A percentile compares a stretch with the other conserved stretches of the same genome.
Evolutionary conservation across 352 stramenopile species (phyloP).

Genomic region (Globisporangium alternatum): DNA sequence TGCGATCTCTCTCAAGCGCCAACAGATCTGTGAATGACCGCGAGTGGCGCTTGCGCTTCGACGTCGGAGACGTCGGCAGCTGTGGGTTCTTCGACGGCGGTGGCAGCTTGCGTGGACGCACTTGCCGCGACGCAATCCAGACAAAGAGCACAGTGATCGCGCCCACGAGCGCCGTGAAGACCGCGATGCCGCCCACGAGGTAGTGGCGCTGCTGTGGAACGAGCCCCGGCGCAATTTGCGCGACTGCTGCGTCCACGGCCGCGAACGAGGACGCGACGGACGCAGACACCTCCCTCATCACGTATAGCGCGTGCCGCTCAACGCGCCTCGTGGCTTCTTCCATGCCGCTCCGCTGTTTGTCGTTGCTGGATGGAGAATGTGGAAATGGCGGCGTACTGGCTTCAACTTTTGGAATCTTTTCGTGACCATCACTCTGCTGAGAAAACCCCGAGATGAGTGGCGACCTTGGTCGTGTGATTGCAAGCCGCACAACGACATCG

Average conservation of each 20-base stretch:
- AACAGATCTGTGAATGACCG: constrained; percentile 72
- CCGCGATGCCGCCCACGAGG: constrained; percentile 40
- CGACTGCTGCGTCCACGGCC: constrained; percentile 13
- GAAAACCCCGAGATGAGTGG: too few species aligned
- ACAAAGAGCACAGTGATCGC: constrained; percentile 58
- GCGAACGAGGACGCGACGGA: constrained; percentile 7
- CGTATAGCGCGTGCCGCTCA: constrained; percentile 8
- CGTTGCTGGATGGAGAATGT: constrained; percentile 2
- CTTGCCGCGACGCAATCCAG: constrained; percentile 80
- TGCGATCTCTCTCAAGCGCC: constrained; percentile 53
- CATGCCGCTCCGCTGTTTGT: constrained; percentile 2
- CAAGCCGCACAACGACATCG: neutral
- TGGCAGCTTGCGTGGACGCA: constrained; percentile 53
- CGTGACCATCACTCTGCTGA: constrained; percentile 3
- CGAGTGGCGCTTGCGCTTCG: constrained; percentile 70
- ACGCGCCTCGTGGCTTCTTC: constrained; percentile 2
- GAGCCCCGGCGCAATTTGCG: constrained; percentile 11
- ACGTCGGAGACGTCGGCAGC: constrained; percentile 59
- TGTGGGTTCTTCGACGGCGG: constrained; percentile 25
- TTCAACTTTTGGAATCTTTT: constrained; percentile 13
- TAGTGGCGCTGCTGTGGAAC: constrained; percentile 39
- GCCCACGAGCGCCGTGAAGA: constrained; percentile 41
- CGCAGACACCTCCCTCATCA: constrained; percentile 10
- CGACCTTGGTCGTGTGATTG: neutral
- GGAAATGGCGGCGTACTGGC: constrained; percentile 4